Evolutionary conservation across 768 basidiomycete genomes (phyloP).

Genomic region (Trametes gibbosa): DNA sequence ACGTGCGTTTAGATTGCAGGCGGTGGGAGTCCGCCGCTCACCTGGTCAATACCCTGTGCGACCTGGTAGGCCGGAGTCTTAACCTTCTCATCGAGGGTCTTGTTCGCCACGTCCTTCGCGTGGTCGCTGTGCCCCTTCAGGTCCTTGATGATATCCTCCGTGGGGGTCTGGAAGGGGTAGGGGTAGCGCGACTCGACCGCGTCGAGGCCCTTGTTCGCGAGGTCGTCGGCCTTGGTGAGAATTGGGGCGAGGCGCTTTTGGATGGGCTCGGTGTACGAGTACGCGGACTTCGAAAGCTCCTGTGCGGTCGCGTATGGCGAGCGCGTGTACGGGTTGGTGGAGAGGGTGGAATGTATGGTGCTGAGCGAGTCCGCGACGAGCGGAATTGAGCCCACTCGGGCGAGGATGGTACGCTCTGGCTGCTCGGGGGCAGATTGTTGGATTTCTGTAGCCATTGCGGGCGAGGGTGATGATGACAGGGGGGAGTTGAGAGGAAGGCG

Average conservation of each 20-base stretch:
- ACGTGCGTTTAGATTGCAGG: slow-evolving; percentile 2
- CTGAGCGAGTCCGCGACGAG: slow-evolving; percentile 63
- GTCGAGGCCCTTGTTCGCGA: slow-evolving; percentile 74
- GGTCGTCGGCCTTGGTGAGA: slow-evolving; percentile 59
- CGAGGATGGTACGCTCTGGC: slow-evolving; percentile 60
- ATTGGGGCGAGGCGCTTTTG: slow-evolving; percentile 65
- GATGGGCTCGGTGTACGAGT: slow-evolving; percentile 56
- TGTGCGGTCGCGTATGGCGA: slow-evolving; percentile 67
- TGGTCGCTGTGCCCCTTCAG: slow-evolving; percentile 59
- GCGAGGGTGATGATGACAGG: not conserved
- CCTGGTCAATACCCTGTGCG: slow-evolving; percentile 72
- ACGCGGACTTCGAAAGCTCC: slow-evolving; percentile 43
- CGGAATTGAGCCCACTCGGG: slow-evolving; percentile 71
- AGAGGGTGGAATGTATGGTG: slow-evolving; percentile 58
- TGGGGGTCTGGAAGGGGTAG: slow-evolving; percentile 70
- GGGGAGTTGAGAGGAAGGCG: not conserved
- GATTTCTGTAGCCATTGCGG: slow-evolving; percentile 38
- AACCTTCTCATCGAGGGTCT: slow-evolving; percentile 65
- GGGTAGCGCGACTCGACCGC: slow-evolving; percentile 71
- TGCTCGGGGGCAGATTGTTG: slow-evolving; percentile 27
- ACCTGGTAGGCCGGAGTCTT: slow-evolving; percentile 59
- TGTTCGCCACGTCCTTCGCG: slow-evolving; percentile 53
- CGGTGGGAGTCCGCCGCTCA: slow-evolving; percentile 29
- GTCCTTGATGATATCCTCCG: slow-evolving; percentile 64
- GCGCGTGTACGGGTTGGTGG: slow-evolving; percentile 57